Conservation (phyloP, 495 filamentous ascomycete species). For the Pseudoneurospora amorphoporcata region DNA sequence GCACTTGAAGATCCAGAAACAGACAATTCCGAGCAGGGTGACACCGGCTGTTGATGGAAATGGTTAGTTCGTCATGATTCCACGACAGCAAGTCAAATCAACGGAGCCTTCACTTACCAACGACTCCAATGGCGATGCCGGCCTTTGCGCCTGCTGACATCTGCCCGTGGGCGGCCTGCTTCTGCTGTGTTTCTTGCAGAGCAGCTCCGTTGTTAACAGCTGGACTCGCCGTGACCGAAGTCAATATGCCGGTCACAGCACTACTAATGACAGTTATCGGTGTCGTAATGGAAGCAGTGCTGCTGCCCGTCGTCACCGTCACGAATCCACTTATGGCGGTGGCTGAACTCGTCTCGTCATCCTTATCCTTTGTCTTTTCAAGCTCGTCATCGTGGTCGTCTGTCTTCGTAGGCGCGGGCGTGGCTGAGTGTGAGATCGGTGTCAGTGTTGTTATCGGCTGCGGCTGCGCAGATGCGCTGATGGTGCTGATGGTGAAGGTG, state of each 20-base stretch:
- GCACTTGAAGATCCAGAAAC: slow-evolving; percentile 4
- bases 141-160: slow-evolving; percentile 8
- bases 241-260: not conserved
- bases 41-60: not conserved
- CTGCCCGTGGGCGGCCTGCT: not conserved
- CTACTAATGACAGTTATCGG: not conserved
- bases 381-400: not conserved
- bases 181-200: not conserved
- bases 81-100: too few species aligned
- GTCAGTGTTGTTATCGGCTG: not conserved
- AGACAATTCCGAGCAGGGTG: not conserved
- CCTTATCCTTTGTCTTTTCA: not conserved
- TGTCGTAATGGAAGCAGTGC: not conserved
- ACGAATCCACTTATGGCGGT: not conserved
- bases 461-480: not conserved
- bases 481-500: not conserved
- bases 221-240: not conserved
- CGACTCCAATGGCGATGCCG: slow-evolving; percentile 10
- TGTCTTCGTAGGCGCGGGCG: not conserved
- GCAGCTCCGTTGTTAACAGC: not conserved
- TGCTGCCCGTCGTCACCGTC: not conserved
- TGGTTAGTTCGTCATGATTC: not conserved
- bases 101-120: slow-evolving; percentile 1
- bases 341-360: not conserved
- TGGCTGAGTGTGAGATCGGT: not conserved